phyloP scores from a whole-genome alignment of 2,329 filamentous ascomycete species.

The Sarocladium brachiariae region DNA sequence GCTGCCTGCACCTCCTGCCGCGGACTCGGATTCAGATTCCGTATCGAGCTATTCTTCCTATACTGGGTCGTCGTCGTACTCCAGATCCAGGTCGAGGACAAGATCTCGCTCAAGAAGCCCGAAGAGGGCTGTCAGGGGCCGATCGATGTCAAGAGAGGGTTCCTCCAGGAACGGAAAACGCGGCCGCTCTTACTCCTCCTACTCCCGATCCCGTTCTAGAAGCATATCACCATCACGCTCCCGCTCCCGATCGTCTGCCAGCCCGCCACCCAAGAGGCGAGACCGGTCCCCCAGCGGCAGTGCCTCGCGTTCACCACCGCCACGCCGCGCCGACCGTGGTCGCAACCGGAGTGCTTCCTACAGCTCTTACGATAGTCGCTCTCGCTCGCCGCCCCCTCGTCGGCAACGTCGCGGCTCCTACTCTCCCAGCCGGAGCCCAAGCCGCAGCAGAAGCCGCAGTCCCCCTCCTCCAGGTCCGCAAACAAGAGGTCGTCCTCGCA shows the following conservation, averaged over 20 bases:
- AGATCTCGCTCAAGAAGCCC: constrained; percentile 35
- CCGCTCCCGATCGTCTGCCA: constrained; percentile 19
- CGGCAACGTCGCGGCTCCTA: constrained; percentile 14
- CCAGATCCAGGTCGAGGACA: constrained; percentile 35
- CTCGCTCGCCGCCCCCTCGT: constrained; percentile 21
- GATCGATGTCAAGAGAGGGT: constrained; percentile 22
- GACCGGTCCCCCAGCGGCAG: constrained; percentile 19
- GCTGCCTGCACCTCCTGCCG: constrained; percentile 56
- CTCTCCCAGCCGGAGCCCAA: constrained; percentile 17
- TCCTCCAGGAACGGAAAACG: constrained; percentile 8
- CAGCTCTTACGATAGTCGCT: constrained; percentile 24
- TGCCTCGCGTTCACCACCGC: constrained; percentile 23
- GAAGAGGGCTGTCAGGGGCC: constrained; percentile 29
- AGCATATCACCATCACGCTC: constrained; percentile 13
- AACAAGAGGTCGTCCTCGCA: constrained; percentile 13
- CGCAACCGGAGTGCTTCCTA: constrained; percentile 23
- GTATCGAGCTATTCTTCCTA: constrained; percentile 76
- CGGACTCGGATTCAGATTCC: constrained; percentile 62
- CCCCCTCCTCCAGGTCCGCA: constrained; percentile 15
- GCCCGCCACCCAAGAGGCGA: constrained; percentile 20
- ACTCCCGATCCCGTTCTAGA: constrained; percentile 42
- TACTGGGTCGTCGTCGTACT: constrained; percentile 55
- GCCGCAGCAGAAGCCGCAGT: constrained; percentile 16
- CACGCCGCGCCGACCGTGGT: constrained; percentile 18
- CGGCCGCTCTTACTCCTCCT: constrained; percentile 28